A percentile compares a stretch with the other conserved stretches of the same genome.
Evolutionary conservation across 202 grass and related monocot species (phyloP).

Genomic region (Schoenoplectus triqueter): DNA sequence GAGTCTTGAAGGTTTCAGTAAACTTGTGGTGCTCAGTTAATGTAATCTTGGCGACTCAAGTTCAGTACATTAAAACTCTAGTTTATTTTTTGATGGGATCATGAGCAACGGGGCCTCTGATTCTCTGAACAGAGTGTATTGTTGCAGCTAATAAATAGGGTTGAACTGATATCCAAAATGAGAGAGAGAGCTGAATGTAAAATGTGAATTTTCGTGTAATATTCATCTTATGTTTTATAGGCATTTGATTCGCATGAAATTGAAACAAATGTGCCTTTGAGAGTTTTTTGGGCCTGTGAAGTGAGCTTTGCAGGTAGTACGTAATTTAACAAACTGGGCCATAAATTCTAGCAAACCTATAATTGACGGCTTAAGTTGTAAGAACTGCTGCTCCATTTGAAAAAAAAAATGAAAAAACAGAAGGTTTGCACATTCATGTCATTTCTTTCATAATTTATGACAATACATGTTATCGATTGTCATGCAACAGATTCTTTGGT

Average conservation of each 20-base stretch:
- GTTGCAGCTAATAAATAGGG: neutral
- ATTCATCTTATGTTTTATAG: no score
- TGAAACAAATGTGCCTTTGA: neutral
- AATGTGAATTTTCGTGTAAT: no score
- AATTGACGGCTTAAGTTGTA: neutral
- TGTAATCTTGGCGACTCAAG: neutral
- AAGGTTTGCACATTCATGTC: no score
- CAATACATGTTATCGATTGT: no score
- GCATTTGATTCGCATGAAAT: no score
- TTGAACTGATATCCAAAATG: neutral
- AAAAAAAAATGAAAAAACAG: no score
- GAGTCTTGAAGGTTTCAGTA: neutral
- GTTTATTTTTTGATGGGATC: neutral
- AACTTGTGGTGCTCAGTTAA: neutral
- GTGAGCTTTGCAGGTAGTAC: neutral
- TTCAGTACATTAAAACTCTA: neutral
- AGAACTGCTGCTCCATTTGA: no score
- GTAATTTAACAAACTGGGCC: neutral
- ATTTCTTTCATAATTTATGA: neutral
- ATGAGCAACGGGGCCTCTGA: neutral
- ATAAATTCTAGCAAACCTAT: neutral
- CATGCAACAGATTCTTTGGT: neutral
- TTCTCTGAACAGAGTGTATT: neutral
- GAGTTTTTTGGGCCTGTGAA: neutral
- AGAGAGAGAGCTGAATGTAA: no score